Conservation (phyloP, 2,329 filamentous ascomycete species). For the Dothideomycetidae sp. region DNA sequence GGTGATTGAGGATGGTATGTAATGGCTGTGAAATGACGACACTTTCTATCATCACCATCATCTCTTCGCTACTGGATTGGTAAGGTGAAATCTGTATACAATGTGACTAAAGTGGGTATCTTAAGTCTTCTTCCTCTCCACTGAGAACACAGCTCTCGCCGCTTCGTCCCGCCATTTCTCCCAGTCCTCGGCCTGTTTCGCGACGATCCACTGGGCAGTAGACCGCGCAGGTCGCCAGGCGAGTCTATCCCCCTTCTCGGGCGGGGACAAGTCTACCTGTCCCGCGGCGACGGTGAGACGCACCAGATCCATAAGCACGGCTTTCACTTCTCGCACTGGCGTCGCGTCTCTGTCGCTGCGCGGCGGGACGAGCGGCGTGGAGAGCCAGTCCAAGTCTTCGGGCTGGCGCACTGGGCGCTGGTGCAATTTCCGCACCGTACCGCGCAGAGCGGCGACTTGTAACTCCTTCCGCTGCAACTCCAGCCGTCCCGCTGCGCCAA, state of each 20-base stretch:
- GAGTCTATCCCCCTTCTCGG: conserved; percentile 39
- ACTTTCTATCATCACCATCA: too few relatives aligned
- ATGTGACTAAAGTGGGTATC: too few relatives aligned
- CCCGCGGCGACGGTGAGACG: conserved; percentile 43
- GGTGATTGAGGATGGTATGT: too few relatives aligned
- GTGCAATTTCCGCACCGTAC: conserved; percentile 49
- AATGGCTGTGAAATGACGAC: too few relatives aligned
- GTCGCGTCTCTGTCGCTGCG: conserved; percentile 25
- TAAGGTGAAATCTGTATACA: too few relatives aligned
- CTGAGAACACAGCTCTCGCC: too few relatives aligned
- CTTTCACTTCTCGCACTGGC: conserved; percentile 47
- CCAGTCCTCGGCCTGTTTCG: conserved; percentile 50
- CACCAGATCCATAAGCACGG: conserved; percentile 51
- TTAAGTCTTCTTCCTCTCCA: too few relatives aligned
- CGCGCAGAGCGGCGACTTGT: conserved; percentile 50
- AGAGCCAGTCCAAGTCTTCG: conserved; percentile 53
- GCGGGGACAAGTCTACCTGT: conserved; percentile 45
- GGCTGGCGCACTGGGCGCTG: conserved; percentile 49
- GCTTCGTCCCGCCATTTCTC: conserved; percentile 32
- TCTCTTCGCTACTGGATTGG: too few relatives aligned
- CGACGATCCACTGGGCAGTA: conserved; percentile 53
- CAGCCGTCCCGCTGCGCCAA: conserved; percentile 49
- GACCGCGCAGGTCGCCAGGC: conserved; percentile 51
- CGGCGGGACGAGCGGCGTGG: conserved; percentile 41
- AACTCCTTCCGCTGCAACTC: conserved; percentile 62